Evolutionary conservation across 306 rosid species (phyloP), one percentile per base, ranked within the genome.

Genomic region (Cucumis sativus): DNA sequence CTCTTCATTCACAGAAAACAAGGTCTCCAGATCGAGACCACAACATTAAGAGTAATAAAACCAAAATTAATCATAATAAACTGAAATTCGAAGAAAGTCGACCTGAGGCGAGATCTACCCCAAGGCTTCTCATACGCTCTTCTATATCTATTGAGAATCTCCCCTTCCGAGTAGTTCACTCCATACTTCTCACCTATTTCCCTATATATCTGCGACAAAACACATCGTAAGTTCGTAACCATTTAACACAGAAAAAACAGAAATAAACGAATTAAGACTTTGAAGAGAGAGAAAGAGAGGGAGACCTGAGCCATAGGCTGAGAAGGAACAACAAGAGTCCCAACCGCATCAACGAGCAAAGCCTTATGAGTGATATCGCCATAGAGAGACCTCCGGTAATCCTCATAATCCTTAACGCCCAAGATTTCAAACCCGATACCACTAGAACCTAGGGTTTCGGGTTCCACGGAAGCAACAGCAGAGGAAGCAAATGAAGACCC

Each of bases 101-200:
- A 91, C 98, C 98, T 94, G 83, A 95, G 93, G 67, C 97, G 95
- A 80, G 98, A 92, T 90, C 85, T 81, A 11, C 98, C 97, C 98
- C 98, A 95, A 28, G 98, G 98, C 86, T 92, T 90, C 73, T 82
- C 79, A 56, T 95, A 95, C 67, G 98, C 98, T 75, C 91, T 87
- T 90, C 98, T 88, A 80, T 90, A 95, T 84, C 97, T 86, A 80
- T 81, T 41, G 67, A 95, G 84, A 83, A 92, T 95, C 83, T 95
- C 98, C 21, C 85, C 83, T 87, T 95, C 98, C 6, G 98, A 90
- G 78, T 79, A 94, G 56, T 89, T 77, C 80, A 94, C 97, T 0
- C 98, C 98, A 84, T 94, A 94, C 78, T 88, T 94, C 88, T 92
- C 96, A 52, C 98, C 97, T 54, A 95, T 89, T 58, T 82, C 30